These are phyloP conservation scores for Solidago caesia DNA, from an alignment of 129 eudicot genomes.

Conservation along the genomic window DNA sequence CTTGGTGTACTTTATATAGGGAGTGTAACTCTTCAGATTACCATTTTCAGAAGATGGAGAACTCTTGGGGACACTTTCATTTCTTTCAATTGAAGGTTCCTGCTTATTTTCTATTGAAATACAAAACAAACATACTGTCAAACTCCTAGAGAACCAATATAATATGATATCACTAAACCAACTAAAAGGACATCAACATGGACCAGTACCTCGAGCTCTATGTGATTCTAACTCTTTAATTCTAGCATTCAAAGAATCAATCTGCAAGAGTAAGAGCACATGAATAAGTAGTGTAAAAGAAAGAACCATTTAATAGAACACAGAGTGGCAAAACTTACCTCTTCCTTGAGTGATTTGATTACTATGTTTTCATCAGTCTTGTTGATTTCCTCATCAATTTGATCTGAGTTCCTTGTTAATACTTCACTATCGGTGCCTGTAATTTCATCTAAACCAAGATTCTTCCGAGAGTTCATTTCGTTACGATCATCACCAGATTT, in stretches of 20 bases:
- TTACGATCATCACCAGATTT: conserved; percentile 19
- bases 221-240: conserved; percentile 66
- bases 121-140: conserved; percentile 12
- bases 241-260: conserved; percentile 48
- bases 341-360: conserved; percentile 55
- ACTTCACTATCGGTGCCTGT: conserved; percentile 25
- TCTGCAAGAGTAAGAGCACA: conserved; percentile 40
- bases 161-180: neutral
- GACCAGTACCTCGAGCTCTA: conserved; percentile 39
- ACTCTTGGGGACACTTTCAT: conserved; percentile 37
- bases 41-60: conserved; percentile 30
- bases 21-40: conserved; percentile 45
- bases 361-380: conserved; percentile 39
- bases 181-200: neutral
- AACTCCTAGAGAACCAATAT: conserved; percentile 7
- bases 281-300: conserved; percentile 6
- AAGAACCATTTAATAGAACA: conserved; percentile 16
- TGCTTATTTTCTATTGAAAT: conserved; percentile 35
- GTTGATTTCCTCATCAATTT: conserved; percentile 22
- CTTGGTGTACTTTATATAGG: conserved; percentile 76
- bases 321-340: conserved; percentile 41
- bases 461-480: conserved; percentile 21
- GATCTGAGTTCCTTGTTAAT: conserved; percentile 18
- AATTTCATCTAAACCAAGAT: conserved; percentile 24
- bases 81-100: conserved; percentile 29